Base-by-base conservation (phyloP, 768 basidiomycete genomes). In the Ephemerocybe angulata region DNA sequence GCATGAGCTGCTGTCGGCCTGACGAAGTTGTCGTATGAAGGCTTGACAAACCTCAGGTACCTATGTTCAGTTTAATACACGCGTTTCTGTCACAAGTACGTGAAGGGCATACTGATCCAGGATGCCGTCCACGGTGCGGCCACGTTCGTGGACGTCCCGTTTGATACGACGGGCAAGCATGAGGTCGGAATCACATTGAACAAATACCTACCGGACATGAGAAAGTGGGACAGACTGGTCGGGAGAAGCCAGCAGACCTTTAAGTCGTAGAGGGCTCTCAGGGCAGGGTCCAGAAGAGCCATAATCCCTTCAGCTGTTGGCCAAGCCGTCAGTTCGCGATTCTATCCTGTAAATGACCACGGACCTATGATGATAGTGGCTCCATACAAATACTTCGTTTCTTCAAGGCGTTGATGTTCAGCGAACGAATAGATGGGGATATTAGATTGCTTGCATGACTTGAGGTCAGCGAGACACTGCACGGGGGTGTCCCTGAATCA, bases 351-450 rank as follows among this genome's bases (percentile, higher is more conserved):
- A 19, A 27, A 50, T 24, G 19, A 37, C 13, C 17, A 41, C 71
- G 49, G 59, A 86, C 87, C 83, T 53, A 97, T 94, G 63, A 97
- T 91, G 47, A 98, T 88, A 17, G 90, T 86, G 12, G 94, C 93
- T 3, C 94, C 94, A 67, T 98, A 98, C 2, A 96, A 74, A 70
- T 97, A 95, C 67, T 93, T 89, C 27, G 79, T 86, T 61, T 92
- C 87, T 13, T 80, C 71, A 25, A 87, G 65, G 55, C 92, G 77
- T 67, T 97, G 93, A 70, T 99, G 97, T 59, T 90, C 78, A 24
- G 83, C 77, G 70, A 99, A 99, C 0, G 93, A 96, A 69, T 99
- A 99, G 6, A 96, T 83, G 0, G 97, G 96, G 56, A 98, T 92
- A 70, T 96, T 89, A 0, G 86, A 82, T 65, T 84, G 93, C 67